Evolutionary conservation across 495 filamentous ascomycete genomes (phyloP).

Genomic region (Amniculicola lignicola): DNA sequence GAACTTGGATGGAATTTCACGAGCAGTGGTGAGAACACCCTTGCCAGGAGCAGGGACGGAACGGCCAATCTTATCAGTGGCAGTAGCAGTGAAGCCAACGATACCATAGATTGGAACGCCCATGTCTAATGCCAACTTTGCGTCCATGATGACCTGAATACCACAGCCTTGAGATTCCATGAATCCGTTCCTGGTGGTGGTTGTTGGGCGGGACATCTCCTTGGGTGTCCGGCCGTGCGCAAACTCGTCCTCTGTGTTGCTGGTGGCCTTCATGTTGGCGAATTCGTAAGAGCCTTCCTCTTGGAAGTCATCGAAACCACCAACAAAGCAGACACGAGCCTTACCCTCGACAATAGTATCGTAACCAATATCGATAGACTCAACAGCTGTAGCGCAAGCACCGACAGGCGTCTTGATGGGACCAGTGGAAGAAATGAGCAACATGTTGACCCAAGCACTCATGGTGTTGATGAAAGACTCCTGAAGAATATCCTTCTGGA

Average conservation of each 20-base stretch:
- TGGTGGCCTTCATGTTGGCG: conserved; percentile 99
- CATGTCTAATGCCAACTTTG: conserved; percentile 94
- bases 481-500: conserved; percentile 98
- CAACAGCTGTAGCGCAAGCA: conserved; percentile 94
- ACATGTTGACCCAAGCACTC: conserved; percentile 99
- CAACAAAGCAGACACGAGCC: conserved; percentile 92
- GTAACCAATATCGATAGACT: conserved; percentile 95
- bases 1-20: conserved; percentile 85
- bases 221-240: conserved; percentile 90
- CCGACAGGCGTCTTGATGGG: conserved; percentile 98
- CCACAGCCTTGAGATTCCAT: conserved; percentile 99
- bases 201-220: conserved; percentile 97
- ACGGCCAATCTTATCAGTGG: conserved; percentile 97
- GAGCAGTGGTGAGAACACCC: conserved; percentile 95
- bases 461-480: conserved; percentile 99
- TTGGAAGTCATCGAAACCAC: conserved; percentile 98
- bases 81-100: conserved; percentile 90
- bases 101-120: conserved; percentile 97
- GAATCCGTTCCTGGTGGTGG: conserved; percentile 94
- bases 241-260: conserved; percentile 93
- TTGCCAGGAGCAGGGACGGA: conserved; percentile 95
- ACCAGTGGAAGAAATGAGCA: conserved; percentile 91
- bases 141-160: conserved; percentile 98
- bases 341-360: conserved; percentile 98
- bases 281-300: conserved; percentile 99